Percentiles rank a stretch among this genome's conserved stretches.
phyloP scores from a whole-genome alignment of 768 basidiomycete species.

The Suillus lakei region DNA sequence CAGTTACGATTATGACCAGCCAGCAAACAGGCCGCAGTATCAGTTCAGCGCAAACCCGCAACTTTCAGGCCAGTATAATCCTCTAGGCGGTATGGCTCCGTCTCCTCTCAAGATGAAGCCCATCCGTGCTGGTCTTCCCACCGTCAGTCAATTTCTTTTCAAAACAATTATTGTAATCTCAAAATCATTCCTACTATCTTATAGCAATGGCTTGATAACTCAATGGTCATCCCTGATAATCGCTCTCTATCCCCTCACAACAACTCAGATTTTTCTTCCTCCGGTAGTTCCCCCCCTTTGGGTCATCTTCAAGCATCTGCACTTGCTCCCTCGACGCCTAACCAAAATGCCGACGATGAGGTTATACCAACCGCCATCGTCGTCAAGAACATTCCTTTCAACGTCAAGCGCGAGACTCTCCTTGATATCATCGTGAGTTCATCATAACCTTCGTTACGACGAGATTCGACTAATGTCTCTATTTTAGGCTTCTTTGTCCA shows the following conservation, averaged over 20 bases:
- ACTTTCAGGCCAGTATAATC: constrained; percentile 52
- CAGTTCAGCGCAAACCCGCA: constrained; percentile 69
- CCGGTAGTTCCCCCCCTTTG: constrained; percentile 79
- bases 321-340: constrained; percentile 54
- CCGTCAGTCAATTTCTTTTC: constrained; percentile 53
- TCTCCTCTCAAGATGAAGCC: constrained; percentile 81
- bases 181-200: constrained; percentile 22
- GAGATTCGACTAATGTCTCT: constrained; percentile 15
- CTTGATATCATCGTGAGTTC: constrained; percentile 91
- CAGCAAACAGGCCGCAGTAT: constrained; percentile 65
- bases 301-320: constrained; percentile 47
- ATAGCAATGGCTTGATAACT: constrained; percentile 88
- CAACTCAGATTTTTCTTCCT: constrained; percentile 88
- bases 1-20: constrained; percentile 83
- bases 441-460: constrained; percentile 7
- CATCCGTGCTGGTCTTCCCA: constrained; percentile 68
- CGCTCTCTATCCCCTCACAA: constrained; percentile 86
- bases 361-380: constrained; percentile 99
- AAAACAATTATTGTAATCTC: constrained; percentile 19
- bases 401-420: constrained; percentile 94
- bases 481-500: constrained; percentile 80
- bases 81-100: constrained; percentile 57
- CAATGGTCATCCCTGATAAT: constrained; percentile 55
- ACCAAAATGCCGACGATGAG: constrained; percentile 75
- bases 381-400: constrained; percentile 99